A percentile compares a stretch with the other conserved stretches of the same genome.
phyloP scores from a whole-genome alignment of 2,329 filamentous ascomycete species.

The Hypoxylon sp. region DNA sequence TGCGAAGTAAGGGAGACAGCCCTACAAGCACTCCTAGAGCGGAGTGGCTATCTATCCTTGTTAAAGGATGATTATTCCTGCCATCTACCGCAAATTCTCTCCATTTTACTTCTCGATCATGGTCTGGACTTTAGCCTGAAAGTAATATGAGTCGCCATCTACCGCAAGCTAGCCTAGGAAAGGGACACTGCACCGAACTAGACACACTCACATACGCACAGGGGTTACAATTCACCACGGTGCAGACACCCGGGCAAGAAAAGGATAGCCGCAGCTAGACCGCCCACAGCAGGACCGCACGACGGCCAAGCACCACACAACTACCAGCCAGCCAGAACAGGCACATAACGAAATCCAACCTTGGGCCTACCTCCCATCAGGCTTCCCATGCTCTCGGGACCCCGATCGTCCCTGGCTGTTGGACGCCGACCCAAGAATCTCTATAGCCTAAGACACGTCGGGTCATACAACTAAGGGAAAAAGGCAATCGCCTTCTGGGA shows the following conservation, averaged over 20 bases:
- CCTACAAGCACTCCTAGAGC: neutral
- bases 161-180: slow-evolving; percentile 8
- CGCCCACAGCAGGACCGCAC: slow-evolving; percentile 42
- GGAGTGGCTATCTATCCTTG: neutral
- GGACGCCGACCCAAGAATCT: slow-evolving; percentile 18
- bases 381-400: slow-evolving; percentile 37
- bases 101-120: neutral
- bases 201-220: slow-evolving; percentile 34
- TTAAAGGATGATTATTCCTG: neutral
- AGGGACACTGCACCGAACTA: slow-evolving; percentile 27
- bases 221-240: slow-evolving; percentile 39
- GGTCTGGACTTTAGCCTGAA: slow-evolving; percentile 1
- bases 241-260: slow-evolving; percentile 47
- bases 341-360: slow-evolving; percentile 37
- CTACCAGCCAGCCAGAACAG: slow-evolving; percentile 37
- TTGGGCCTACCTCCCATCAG: slow-evolving; percentile 15
- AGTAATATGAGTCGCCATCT: slow-evolving; percentile 22
- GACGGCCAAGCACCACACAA: slow-evolving; percentile 32
- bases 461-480: slow-evolving; percentile 43
- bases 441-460: slow-evolving; percentile 42
- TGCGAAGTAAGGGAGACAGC: neutral
- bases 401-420: slow-evolving; percentile 26
- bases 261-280: slow-evolving; percentile 48
- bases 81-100: neutral
- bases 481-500: slow-evolving; percentile 34